Conservation (phyloP, 345 rosid genomes). For the Physaria fendleri region DNA sequence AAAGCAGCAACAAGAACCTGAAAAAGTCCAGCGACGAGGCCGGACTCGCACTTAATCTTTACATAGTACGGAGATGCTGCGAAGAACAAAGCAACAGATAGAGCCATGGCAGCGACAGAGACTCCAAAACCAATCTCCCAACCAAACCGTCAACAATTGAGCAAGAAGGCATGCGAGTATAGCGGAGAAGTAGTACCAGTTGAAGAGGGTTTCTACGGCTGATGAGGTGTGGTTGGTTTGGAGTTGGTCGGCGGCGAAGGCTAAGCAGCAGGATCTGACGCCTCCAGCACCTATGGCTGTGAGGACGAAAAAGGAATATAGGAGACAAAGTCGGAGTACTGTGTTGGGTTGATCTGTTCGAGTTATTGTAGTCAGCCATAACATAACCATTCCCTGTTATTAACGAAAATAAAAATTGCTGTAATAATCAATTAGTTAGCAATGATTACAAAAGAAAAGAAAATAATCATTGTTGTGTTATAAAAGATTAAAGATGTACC, state of each 20-base stretch:
- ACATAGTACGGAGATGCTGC: conserved; percentile 40
- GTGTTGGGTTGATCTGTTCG: conserved; percentile 30
- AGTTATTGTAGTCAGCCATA: conserved; percentile 35
- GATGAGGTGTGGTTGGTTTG: background rate
- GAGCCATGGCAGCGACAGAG: conserved; percentile 35
- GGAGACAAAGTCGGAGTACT: conserved; percentile 22
- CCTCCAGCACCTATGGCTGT: conserved; percentile 59
- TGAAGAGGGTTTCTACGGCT: conserved; percentile 40
- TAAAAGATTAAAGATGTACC: conserved; percentile 25
- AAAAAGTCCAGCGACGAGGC: conserved; percentile 39
- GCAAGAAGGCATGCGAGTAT: conserved; percentile 28
- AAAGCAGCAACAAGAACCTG: conserved; percentile 41
- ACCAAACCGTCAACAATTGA: conserved; percentile 36
- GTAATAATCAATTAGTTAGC: too few relatives aligned
- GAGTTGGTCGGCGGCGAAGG: conserved; percentile 60
- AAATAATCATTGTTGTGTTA: background rate
- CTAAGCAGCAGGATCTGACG: conserved; percentile 45
- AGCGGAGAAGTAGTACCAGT: conserved; percentile 40
- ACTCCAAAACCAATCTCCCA: conserved; percentile 56
- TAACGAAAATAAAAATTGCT: too few relatives aligned
- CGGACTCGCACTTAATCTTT: conserved; percentile 28
- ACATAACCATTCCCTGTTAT: conserved; percentile 41
- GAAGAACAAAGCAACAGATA: conserved; percentile 38
- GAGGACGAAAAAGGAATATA: conserved; percentile 36
- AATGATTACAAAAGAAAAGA: too few relatives aligned